A percentile compares a stretch with the other conserved stretches of the same genome.
These are phyloP conservation scores for Somion occarium DNA, from an alignment of 1,284 basidiomycete species.

Conservation along the genomic window DNA sequence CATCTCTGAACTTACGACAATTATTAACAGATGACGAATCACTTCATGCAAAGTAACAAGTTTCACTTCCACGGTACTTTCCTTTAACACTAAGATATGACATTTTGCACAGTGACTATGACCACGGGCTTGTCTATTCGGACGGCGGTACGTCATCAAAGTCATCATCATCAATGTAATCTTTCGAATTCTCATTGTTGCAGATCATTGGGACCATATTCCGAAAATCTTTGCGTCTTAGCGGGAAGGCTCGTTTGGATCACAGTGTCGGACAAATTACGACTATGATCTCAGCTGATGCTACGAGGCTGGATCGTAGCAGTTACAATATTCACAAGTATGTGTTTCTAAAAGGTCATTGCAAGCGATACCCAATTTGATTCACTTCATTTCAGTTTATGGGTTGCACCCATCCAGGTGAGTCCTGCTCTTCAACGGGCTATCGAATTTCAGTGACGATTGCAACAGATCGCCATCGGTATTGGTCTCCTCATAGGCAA, in stretches of 20 bases:
- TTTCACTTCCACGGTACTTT: slow-evolving; percentile 1
- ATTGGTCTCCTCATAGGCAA: slow-evolving; percentile 61
- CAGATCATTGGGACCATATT: slow-evolving; percentile 67
- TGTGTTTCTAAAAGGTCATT: slow-evolving; percentile 17
- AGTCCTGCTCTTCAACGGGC: not conserved
- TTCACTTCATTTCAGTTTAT: slow-evolving; percentile 34
- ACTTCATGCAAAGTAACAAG: slow-evolving; percentile 37
- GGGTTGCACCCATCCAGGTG: slow-evolving; percentile 54
- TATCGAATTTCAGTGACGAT: too few relatives aligned
- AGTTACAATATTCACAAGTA: slow-evolving; percentile 47
- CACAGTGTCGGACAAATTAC: slow-evolving; percentile 66
- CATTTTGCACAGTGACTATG: slow-evolving; percentile 39
- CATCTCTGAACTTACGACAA: not conserved
- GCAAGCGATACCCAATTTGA: not conserved
- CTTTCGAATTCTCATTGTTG: slow-evolving; percentile 11
- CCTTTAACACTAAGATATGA: slow-evolving; percentile 1
- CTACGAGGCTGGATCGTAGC: slow-evolving; percentile 47
- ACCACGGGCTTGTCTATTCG: slow-evolving; percentile 46
- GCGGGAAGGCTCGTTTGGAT: slow-evolving; percentile 55
- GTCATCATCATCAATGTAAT: not conserved
- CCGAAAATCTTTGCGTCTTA: slow-evolving; percentile 66
- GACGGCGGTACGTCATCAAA: slow-evolving; percentile 37
- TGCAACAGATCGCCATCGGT: slow-evolving; percentile 50
- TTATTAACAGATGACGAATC: slow-evolving; percentile 39
- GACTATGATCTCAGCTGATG: slow-evolving; percentile 66